These are phyloP conservation scores for Suillus spraguei DNA, from an alignment of 768 basidiomycete genomes.

Conservation along the genomic window DNA sequence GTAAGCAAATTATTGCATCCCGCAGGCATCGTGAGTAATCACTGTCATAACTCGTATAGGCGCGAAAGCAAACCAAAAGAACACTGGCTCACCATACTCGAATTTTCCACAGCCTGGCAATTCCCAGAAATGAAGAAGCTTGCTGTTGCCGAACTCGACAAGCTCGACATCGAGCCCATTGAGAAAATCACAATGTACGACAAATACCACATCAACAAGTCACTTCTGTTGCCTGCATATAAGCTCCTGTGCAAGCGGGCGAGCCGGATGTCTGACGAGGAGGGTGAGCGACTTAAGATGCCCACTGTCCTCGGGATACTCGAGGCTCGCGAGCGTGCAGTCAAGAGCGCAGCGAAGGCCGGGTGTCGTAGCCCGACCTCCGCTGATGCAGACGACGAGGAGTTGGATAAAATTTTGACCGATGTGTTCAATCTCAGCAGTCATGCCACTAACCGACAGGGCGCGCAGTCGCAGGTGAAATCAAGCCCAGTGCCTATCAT, in stretches of 20 bases:
- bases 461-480: not conserved
- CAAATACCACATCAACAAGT: constrained; percentile 46
- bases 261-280: constrained; percentile 51
- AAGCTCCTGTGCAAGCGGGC: constrained; percentile 26
- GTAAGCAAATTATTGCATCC: constrained; percentile 30
- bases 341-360: constrained; percentile 34
- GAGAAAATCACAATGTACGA: constrained; percentile 62
- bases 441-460: not conserved
- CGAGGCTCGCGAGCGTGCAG: constrained; percentile 49
- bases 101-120: constrained; percentile 54
- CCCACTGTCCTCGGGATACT: constrained; percentile 58
- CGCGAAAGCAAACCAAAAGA: constrained; percentile 47
- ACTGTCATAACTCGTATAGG: constrained; percentile 50
- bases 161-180: constrained; percentile 45
- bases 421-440: constrained; percentile 32
- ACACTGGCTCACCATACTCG: constrained; percentile 58
- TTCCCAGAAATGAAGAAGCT: constrained; percentile 53
- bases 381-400: constrained; percentile 29
- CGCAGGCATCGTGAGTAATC: not conserved
- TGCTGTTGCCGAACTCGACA: constrained; percentile 58
- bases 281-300: constrained; percentile 56
- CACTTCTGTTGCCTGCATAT: constrained; percentile 44
- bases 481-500: not conserved
- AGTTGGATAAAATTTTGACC: constrained; percentile 31
- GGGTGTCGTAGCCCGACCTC: constrained; percentile 31